These are phyloP conservation scores for Sarcomyxa edulis DNA, from an alignment of 768 basidiomycete genomes.

Conservation along the genomic window DNA sequence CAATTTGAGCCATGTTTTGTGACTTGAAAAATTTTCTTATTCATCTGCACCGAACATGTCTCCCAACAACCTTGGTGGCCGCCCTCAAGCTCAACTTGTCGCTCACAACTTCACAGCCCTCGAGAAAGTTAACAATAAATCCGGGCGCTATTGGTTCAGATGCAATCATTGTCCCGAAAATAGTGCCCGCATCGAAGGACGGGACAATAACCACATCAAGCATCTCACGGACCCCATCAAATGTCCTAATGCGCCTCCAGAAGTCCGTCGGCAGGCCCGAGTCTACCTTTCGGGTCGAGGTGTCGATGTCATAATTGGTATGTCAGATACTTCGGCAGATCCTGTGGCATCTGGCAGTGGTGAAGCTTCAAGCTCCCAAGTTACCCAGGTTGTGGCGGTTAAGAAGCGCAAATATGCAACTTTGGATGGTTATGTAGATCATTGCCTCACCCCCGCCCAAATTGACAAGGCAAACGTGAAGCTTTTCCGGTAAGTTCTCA, in stretches of 20 bases:
- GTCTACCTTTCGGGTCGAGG: too few relatives aligned
- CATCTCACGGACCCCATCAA: constrained; percentile 2
- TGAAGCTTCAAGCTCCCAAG: too few relatives aligned
- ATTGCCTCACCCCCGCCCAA: too few relatives aligned
- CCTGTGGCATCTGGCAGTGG: too few relatives aligned
- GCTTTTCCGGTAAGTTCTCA: too few relatives aligned
- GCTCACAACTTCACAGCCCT: not conserved
- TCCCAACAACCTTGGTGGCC: not conserved
- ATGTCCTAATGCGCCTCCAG: constrained; percentile 1
- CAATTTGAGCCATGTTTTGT: not conserved
- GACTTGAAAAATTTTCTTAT: not conserved
- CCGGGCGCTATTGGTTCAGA: constrained; percentile 5
- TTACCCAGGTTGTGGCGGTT: too few relatives aligned
- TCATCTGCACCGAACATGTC: not conserved
- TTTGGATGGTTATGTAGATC: too few relatives aligned
- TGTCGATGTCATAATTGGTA: too few relatives aligned
- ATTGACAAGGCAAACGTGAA: too few relatives aligned
- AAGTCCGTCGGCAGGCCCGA: too few relatives aligned
- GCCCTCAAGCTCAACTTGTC: not conserved
- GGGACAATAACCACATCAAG: constrained; percentile 10
- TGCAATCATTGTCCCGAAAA: constrained; percentile 9
- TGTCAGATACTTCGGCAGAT: too few relatives aligned
- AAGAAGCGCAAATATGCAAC: too few relatives aligned
- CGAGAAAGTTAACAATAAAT: not conserved
- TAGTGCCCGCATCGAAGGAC: constrained; percentile 6